phyloP scores from a whole-genome alignment of 371 early-diverging fungal species.

The Cokeromyces recurvatus region DNA sequence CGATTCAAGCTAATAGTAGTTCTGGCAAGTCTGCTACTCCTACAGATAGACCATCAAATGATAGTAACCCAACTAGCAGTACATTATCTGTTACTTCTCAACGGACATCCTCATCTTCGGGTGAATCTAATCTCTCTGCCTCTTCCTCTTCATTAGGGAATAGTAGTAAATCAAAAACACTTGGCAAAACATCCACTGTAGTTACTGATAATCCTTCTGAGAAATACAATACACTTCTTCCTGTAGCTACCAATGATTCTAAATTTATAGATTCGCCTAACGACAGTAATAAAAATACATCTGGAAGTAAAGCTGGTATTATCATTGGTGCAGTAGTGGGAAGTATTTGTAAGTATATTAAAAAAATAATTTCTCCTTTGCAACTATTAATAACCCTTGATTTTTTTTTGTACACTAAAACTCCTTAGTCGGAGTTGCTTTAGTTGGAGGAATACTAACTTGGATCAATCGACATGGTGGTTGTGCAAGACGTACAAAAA shows the following conservation, averaged over 20 bases:
- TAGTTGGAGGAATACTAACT: constrained; percentile 30
- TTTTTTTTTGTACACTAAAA: not conserved
- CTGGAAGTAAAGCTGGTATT: constrained; percentile 21
- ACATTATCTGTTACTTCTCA: not conserved
- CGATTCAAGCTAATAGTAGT: no score
- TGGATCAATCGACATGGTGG: constrained; percentile 35
- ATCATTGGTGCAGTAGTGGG: constrained; percentile 40
- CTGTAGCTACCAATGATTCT: constrained; percentile 4
- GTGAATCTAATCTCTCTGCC: no score
- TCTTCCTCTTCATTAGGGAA: no score
- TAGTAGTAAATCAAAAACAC: not conserved
- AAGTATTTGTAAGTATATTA: constrained; percentile 32
- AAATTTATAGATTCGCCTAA: no score
- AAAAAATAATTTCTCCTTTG: not conserved
- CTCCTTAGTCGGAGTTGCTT: constrained; percentile 32
- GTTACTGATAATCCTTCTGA: not conserved
- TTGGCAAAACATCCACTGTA: not conserved
- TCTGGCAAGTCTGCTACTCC: no score
- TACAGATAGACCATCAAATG: no score
- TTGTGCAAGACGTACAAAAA: constrained; percentile 22
- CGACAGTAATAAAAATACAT: constrained; percentile 1
- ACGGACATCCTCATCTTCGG: not conserved
- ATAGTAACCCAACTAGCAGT: no score
- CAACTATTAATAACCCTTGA: no score
- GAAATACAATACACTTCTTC: not conserved